Evolutionary conservation across 805 yeast genomes (phyloP).

Genomic region (Osmozyma mogii): DNA sequence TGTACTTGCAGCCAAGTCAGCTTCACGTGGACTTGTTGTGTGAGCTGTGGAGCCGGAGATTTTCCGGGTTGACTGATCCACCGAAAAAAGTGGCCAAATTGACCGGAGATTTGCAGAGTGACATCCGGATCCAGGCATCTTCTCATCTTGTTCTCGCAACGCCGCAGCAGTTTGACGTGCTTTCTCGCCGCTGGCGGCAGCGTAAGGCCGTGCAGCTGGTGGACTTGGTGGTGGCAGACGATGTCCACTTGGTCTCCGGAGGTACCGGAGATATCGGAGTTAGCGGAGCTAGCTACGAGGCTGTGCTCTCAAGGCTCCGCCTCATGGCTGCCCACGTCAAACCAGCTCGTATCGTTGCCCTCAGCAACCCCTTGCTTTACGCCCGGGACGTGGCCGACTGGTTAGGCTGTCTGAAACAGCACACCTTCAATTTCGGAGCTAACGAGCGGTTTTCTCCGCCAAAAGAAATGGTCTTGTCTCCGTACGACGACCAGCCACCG

Average conservation of each 20-base stretch:
- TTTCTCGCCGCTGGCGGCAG: slow-evolving; percentile 79
- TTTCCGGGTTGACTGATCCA: slow-evolving; percentile 38
- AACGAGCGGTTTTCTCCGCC: slow-evolving; percentile 49
- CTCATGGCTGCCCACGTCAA: slow-evolving; percentile 64
- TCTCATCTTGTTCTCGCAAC: slow-evolving; percentile 71
- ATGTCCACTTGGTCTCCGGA: slow-evolving; percentile 57
- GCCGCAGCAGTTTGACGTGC: slow-evolving; percentile 65
- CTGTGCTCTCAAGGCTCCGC: slow-evolving; percentile 59
- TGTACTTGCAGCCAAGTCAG: slow-evolving; percentile 63
- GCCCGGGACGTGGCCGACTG: slow-evolving; percentile 78
- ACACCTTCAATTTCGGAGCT: slow-evolving; percentile 65
- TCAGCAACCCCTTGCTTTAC: slow-evolving; percentile 64
- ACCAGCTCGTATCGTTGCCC: slow-evolving; percentile 54
- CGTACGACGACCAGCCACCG: slow-evolving; percentile 10
- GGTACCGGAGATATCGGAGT: slow-evolving; percentile 24
- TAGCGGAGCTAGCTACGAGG: slow-evolving; percentile 61
- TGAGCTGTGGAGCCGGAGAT: slow-evolving; percentile 47
- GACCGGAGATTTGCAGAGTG: slow-evolving; percentile 45
- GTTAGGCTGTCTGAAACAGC: slow-evolving; percentile 62
- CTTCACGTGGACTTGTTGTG: slow-evolving; percentile 41
- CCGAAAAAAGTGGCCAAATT: slow-evolving; percentile 53
- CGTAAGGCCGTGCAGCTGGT: slow-evolving; percentile 61
- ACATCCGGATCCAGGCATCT: slow-evolving; percentile 46
- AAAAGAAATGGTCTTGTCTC: slow-evolving; percentile 48
- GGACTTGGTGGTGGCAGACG: slow-evolving; percentile 65